Conservation (phyloP, 345 rosid species). For the Eucalyptus pauciflora region DNA sequence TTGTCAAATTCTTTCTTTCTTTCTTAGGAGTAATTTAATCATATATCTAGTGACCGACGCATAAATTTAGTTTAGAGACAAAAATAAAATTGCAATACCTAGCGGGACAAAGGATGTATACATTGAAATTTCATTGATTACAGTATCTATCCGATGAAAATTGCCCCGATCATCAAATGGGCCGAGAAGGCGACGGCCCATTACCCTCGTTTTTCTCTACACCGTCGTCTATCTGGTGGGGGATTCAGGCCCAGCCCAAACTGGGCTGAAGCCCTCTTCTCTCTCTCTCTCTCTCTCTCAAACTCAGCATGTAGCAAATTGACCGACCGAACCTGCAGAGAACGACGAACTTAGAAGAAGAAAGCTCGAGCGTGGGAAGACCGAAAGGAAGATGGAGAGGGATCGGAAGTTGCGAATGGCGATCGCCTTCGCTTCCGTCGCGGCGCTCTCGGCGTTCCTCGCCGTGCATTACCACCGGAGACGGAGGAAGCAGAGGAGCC, state of each 20-base stretch:
- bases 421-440: constrained; percentile 36
- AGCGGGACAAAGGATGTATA: neutral
- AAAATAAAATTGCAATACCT: neutral
- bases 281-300: neutral
- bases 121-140: neutral
- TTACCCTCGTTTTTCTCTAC: neutral
- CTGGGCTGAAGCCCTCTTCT: neutral
- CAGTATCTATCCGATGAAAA: neutral
- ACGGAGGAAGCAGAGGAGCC: constrained; percentile 23
- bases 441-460: constrained; percentile 33
- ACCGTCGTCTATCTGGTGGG: neutral
- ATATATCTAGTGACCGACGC: neutral
- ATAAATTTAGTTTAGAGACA: neutral
- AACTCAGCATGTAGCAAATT: neutral
- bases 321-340: neutral
- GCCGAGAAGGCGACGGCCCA: neutral
- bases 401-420: constrained; percentile 26
- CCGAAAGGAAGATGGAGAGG: constrained; percentile 19
- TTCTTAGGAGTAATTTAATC: neutral
- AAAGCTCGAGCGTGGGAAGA: neutral
- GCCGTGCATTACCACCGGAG: constrained; percentile 22
- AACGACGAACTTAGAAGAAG: neutral
- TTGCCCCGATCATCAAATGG: neutral
- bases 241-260: neutral
- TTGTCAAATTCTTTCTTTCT: neutral